Conservation (phyloP, 768 basidiomycete species). For the Tylopilus subfusipes region DNA sequence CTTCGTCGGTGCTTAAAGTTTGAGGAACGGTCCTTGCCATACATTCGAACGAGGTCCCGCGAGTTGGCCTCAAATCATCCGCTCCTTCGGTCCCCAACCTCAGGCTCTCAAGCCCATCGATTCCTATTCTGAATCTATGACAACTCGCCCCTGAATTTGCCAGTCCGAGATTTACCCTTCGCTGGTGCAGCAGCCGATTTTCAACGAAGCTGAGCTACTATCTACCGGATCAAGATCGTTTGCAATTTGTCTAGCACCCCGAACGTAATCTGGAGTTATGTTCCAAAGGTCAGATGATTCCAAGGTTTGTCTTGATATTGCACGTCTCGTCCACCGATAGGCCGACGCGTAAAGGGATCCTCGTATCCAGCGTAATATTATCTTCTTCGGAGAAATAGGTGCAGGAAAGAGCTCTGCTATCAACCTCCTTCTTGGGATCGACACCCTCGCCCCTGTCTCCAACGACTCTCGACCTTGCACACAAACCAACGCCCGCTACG, state of each 20-base stretch:
- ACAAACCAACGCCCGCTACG: no score
- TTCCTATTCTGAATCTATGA: neutral
- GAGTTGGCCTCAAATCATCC: neutral
- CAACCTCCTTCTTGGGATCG: no score
- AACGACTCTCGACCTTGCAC: no score
- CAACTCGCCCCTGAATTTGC: neutral
- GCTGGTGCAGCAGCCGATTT: neutral
- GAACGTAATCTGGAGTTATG: neutral
- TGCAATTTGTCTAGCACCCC: neutral
- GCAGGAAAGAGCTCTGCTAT: constrained; percentile 27
- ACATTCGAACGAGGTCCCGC: neutral
- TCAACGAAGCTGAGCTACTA: neutral
- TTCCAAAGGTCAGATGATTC: neutral
- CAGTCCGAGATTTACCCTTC: neutral
- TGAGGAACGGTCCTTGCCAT: constrained; percentile 1
- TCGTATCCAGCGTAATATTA: constrained; percentile 8
- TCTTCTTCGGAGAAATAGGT: constrained; percentile 25
- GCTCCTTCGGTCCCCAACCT: neutral
- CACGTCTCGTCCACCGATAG: neutral
- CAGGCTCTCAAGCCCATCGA: neutral
- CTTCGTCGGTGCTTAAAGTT: constrained; percentile 1
- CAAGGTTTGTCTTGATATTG: constrained; percentile 10
- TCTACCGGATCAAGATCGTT: neutral
- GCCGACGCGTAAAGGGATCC: neutral
- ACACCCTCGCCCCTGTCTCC: no score